Evolutionary conservation across 768 basidiomycete species (phyloP).

Genomic region (Pisolithus albus): DNA sequence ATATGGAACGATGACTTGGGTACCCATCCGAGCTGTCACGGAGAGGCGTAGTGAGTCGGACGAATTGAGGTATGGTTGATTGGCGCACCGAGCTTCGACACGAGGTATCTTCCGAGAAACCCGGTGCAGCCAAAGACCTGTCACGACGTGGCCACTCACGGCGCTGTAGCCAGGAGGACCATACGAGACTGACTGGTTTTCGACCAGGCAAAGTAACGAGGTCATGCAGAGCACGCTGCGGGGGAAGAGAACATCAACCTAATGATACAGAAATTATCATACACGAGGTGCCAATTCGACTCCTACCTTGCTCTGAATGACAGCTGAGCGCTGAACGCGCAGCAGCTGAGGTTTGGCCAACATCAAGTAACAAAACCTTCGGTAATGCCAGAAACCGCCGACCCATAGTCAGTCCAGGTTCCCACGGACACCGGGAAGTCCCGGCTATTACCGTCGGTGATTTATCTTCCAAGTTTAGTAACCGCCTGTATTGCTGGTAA

Average conservation of each 20-base stretch:
- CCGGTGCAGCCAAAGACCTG: conserved; percentile 97
- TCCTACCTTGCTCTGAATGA: conserved; percentile 40
- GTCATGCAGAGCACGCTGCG: conserved; percentile 71
- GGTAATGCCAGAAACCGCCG: conserved; percentile 1
- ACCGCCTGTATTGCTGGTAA: not conserved
- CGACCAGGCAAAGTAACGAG: conserved; percentile 48
- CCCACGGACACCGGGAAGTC: conserved; percentile 18
- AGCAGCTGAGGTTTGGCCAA: conserved; percentile 40
- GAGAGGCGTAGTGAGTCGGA: not conserved
- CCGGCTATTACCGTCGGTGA: conserved; percentile 9
- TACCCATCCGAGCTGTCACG: conserved; percentile 73
- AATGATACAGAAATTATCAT: conserved; percentile 1
- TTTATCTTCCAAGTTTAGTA: not conserved
- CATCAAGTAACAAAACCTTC: conserved; percentile 24
- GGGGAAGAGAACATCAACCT: conserved; percentile 3
- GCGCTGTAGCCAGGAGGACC: conserved; percentile 84
- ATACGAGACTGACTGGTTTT: conserved; percentile 65
- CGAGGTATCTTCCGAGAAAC: conserved; percentile 90
- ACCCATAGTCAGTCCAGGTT: conserved; percentile 1
- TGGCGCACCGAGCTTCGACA: conserved; percentile 80
- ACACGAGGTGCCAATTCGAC: not conserved
- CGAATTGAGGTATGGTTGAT: not conserved
- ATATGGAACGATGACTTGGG: conserved; percentile 92
- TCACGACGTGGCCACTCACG: conserved; percentile 85
- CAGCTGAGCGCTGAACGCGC: conserved; percentile 48